phyloP scores from a whole-genome alignment of 1,139 yeast genomes.

The Debaryomyces coudertii region DNA sequence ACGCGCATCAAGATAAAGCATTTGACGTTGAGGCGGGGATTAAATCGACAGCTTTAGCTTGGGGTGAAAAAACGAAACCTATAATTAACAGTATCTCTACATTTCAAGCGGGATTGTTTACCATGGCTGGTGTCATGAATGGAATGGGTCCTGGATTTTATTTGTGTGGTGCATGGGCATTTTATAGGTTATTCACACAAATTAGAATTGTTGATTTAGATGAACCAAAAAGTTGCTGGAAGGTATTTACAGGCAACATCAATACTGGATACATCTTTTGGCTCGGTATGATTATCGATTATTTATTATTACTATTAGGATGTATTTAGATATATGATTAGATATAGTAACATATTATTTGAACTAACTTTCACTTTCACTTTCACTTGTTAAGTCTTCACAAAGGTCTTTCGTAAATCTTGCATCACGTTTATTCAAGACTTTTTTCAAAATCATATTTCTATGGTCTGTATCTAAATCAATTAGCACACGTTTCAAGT shows the following conservation, averaged over 20 bases:
- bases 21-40: conserved; percentile 90
- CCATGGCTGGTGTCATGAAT: conserved; percentile 76
- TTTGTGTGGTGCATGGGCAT: conserved; percentile 66
- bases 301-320: conserved; percentile 54
- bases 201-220: conserved; percentile 75
- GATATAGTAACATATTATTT: too few relatives aligned
- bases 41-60: conserved; percentile 90
- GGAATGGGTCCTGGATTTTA: conserved; percentile 88
- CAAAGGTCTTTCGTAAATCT: conserved; percentile 22
- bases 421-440: conserved; percentile 34
- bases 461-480: conserved; percentile 25
- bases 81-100: conserved; percentile 64
- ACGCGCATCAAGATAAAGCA: conserved; percentile 95
- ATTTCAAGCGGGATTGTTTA: conserved; percentile 66
- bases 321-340: conserved; percentile 26
- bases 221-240: conserved; percentile 81
- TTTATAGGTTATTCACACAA: conserved; percentile 67
- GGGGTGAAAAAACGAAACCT: conserved; percentile 81
- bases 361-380: neutral
- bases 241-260: conserved; percentile 74
- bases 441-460: conserved; percentile 28
- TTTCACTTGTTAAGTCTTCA: conserved; percentile 11
- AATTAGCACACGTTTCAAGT: conserved; percentile 26
- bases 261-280: conserved; percentile 79
- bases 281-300: conserved; percentile 77